Percentiles rank a stretch among this genome's conserved stretches.
Conservation (phyloP, 257 asterid genomes). For the Pogostemon cablin region DNA sequence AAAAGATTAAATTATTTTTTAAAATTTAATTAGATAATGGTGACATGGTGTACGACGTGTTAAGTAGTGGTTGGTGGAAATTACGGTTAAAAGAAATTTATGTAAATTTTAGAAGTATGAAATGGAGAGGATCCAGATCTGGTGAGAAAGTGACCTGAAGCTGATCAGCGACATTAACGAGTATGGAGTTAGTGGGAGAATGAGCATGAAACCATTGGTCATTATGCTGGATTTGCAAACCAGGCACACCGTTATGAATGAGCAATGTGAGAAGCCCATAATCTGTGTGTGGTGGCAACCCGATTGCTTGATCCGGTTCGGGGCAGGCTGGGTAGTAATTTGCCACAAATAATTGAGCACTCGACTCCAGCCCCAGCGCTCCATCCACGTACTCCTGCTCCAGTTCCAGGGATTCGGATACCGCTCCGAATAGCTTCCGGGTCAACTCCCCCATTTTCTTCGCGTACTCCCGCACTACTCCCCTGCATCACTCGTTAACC, state of each 20-base stretch:
- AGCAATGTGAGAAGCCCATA: constrained; percentile 44
- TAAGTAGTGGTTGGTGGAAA: too few species aligned
- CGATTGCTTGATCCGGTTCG: constrained; percentile 47
- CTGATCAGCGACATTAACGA: constrained; percentile 45
- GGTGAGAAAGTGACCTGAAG: constrained; percentile 31
- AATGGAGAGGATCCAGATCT: too few species aligned
- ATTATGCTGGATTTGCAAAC: constrained; percentile 42
- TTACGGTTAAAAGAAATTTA: too few species aligned
- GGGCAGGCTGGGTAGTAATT: constrained; percentile 54
- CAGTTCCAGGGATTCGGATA: constrained; percentile 32
- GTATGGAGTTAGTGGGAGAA: constrained; percentile 37
- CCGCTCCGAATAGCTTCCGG: constrained; percentile 27
- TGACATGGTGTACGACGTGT: too few species aligned
- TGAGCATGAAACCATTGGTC: constrained; percentile 41
- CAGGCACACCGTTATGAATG: constrained; percentile 43
- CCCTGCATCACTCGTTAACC: constrained; percentile 22
- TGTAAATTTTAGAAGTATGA: too few species aligned
- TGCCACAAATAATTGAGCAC: constrained; percentile 39
- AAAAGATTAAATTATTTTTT: too few species aligned
- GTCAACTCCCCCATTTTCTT: constrained; percentile 27
- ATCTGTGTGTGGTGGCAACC: constrained; percentile 51
- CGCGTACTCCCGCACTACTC: constrained; percentile 31
- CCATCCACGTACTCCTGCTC: constrained; percentile 27
- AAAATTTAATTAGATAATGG: too few species aligned
- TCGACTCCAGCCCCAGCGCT: constrained; percentile 38